Base-by-base conservation (phyloP, 768 basidiomycete genomes). In the Mycena albidolilacea region DNA sequence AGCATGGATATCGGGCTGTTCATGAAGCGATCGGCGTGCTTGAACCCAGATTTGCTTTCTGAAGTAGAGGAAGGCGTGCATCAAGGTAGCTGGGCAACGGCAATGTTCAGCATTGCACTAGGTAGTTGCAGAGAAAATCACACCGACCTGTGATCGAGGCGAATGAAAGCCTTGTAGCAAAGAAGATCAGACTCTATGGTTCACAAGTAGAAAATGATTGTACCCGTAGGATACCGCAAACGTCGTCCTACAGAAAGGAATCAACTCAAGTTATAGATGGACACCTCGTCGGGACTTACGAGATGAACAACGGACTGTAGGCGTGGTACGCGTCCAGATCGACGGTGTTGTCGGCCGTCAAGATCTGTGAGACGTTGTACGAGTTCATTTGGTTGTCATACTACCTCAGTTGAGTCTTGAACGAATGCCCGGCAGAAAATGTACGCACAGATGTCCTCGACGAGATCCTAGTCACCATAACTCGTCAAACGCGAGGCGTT, bases 1-100 rank as follows among this genome's bases (percentile, higher is more conserved):
- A 21, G 93, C 93, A 77, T 96, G 95, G 72, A 96, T 90, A 82
- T 96, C 95, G 1, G 93, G 91, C 77, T 96, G 93, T 76, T 95
- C 95, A 58, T 87, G 81, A 82, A 95, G 88, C 14, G 93, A 87
- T 64, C 91, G 89, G 61, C 91, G 90, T 38, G 91, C 83, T 80
- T 95, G 93, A 0, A 81, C 82, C 90, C 89, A 92, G 66, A 96
- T 93, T 78, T 94, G 93, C 78, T 93, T 92, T 76, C 93, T 90
- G 87, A 91, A 93, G 82, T 89, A 94, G 46, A 95, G 84, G 80
- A 84, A 81, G 0, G 93, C 89, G 76, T 96, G 95, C 38, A 86
- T 89, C 72, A 94, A 78, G 2, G 92, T 93, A 0, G 94, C 88
- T 72, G 54, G 4, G 7, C 0, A 48, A n/a, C 15, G 11, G 7